Conservation (phyloP, 805 yeast species). For the Candida chilensis region DNA sequence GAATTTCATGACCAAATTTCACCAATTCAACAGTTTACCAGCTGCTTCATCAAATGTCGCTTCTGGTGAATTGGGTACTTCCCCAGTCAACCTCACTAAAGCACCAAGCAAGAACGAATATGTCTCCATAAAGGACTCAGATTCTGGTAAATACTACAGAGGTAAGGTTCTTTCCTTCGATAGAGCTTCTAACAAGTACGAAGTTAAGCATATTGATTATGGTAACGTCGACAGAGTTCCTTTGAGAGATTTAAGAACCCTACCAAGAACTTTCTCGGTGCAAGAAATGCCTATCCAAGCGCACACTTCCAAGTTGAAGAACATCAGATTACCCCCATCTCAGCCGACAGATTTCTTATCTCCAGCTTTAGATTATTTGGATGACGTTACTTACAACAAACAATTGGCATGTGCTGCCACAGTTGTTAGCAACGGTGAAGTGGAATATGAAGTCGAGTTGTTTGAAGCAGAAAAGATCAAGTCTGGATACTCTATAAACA, state of each 20-base stretch:
- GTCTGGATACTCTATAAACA: too few species aligned
- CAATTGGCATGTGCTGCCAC: too few species aligned
- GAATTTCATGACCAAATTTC: conserved; percentile 37
- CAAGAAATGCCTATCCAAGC: conserved; percentile 41
- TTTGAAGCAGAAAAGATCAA: too few species aligned
- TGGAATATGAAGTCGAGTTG: too few species aligned
- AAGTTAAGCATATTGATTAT: conserved; percentile 53
- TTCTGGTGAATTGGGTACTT: conserved; percentile 16
- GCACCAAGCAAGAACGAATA: conserved; percentile 42
- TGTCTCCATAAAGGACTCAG: conserved; percentile 44
- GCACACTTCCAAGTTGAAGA: conserved; percentile 41
- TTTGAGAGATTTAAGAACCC: conserved; percentile 32
- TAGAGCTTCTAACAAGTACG: conserved; percentile 28
- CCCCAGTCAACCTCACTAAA: conserved; percentile 24
- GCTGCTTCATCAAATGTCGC: conserved; percentile 22
- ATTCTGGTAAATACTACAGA: conserved; percentile 48
- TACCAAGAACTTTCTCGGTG: conserved; percentile 40
- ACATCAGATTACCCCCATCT: conserved; percentile 48
- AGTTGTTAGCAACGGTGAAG: too few species aligned
- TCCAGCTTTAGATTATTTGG: conserved; percentile 45
- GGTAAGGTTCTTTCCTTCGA: conserved; percentile 43
- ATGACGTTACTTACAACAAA: too few species aligned
- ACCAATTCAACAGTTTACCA: conserved; percentile 26
- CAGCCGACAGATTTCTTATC: conserved; percentile 43
- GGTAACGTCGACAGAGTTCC: conserved; percentile 44